Evolutionary conservation across 2,329 filamentous ascomycete genomes (phyloP), one percentile per base, ranked within the genome.

Genomic region (Penicillium sp.): DNA sequence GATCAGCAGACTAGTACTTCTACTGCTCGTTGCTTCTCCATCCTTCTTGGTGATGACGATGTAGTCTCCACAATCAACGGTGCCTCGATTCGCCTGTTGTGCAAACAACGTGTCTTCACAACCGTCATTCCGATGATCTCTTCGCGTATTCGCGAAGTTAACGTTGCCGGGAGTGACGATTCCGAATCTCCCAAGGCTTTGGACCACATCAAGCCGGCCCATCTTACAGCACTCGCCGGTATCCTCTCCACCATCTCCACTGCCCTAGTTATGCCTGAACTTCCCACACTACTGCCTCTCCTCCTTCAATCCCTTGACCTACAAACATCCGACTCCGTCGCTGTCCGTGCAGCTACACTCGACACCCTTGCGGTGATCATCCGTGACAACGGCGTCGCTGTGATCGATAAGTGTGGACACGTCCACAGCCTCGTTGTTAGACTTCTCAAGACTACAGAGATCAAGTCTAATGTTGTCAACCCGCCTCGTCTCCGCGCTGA

Each of bases 281-380:
- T 89, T 8, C 76, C 79, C 1, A 82, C 82, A 4, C 77, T 90
- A 1, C 77, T 86, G 4, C 85, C 86, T 0, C 78, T 89, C 0
- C 81, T 90, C 19, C 78, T 90, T 0, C 87, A 89, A 70, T 85
- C 82, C 35, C 80, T 90, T 5, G 87, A 89, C 66, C 78, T 87
- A 54, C 71, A 79, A 58, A 69, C 71, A 3, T 70, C 76, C 22
- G 75, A 76, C 59, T 81, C 81, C 2, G 78, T 83, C 48, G 76
- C 78, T 11, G 84, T 89, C 62, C 88, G 88, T 66, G 79, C 82
- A 57, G 84, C 85, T 4, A 87, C 86, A 0, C 81, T 90, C 28
- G 80, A 82, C 13, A 88, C 85, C 1, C 78, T 89, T 5, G 80
- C 80, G 13, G 80, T 84, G 1, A 82, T 88, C 6, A 82, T 89